Evolutionary conservation across 768 basidiomycete species (phyloP).

Genomic region (Punctularia strigosozonata): DNA sequence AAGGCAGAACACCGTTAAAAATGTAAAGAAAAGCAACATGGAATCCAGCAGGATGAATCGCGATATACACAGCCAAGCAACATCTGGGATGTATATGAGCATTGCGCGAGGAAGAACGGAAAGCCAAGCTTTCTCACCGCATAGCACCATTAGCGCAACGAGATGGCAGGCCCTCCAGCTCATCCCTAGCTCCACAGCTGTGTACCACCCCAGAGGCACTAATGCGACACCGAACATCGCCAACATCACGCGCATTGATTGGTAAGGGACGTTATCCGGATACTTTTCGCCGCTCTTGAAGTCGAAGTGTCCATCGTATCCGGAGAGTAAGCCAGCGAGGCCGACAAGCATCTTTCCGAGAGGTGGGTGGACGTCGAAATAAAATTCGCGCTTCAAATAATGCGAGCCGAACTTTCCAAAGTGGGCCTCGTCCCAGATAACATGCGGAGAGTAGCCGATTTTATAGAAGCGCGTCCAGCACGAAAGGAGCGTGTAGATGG

Average conservation of each 20-base stretch:
- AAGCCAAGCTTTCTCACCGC: conserved; percentile 39
- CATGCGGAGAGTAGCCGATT: conserved; percentile 75
- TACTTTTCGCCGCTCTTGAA: conserved; percentile 89
- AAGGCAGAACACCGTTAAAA: conserved; percentile 89
- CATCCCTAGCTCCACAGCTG: conserved; percentile 89
- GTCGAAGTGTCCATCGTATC: conserved; percentile 86
- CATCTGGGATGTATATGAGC: conserved; percentile 40
- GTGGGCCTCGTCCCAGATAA: conserved; percentile 99
- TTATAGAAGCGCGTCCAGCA: conserved; percentile 93
- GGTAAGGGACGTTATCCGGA: conserved; percentile 77
- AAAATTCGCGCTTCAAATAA: conserved; percentile 97
- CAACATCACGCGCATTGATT: conserved; percentile 91
- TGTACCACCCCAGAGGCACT: conserved; percentile 96
- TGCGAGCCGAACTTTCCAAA: conserved; percentile 99
- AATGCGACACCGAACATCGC: conserved; percentile 90
- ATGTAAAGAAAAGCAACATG: conserved; percentile 98
- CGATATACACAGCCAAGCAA: conserved; percentile 94
- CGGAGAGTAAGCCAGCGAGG: conserved; percentile 79
- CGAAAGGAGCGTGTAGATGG: conserved; percentile 83
- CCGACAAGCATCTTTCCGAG: conserved; percentile 99
- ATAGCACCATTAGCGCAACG: conserved; percentile 86
- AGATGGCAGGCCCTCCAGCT: conserved; percentile 82
- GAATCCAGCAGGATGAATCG: conserved; percentile 97
- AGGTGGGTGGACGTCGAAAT: conserved; percentile 98
- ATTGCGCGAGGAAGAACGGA: conserved; percentile 1